Base-by-base conservation (phyloP, 1,284 basidiomycete genomes). In the Irpex lacteus region DNA sequence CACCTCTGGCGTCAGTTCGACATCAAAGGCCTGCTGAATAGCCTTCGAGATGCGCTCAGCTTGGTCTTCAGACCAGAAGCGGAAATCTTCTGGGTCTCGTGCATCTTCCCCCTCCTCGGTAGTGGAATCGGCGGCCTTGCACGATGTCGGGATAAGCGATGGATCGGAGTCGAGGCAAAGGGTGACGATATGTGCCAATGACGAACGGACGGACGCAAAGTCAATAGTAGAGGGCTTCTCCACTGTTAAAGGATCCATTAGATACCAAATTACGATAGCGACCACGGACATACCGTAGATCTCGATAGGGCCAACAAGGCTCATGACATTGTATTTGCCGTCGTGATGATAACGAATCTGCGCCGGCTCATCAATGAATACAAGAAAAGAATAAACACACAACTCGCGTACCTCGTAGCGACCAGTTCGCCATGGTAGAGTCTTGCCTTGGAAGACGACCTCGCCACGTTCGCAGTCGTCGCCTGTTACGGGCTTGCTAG, bases 261-360 rank as follows among this genome's bases (percentile, higher is more conserved):
- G 44, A 36, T 37, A 40, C 55, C 26, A 26, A 9, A 32, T 36
- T 13, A 26, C 19, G 26, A 15, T 8, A 57, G 1, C 40, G n/a
- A 37, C 34, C 19, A 44, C 9, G 40, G 18, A 77, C 90, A 67
- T 70, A 93, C 95, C 90, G 70, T 89, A 94, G 49, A 99, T 90
- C 74, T 98, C 95, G 65, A 98, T 79, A 1, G 94, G 94, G 1
- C 88, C 88, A 62, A 91, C 88, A 58, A 90, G 76, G 62, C 89
- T 87, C 84, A 99, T 92, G 63, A 99, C 97, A 74, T 96, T 98
- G 78, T 99, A 94, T 76, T 97, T 98, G 57, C 94, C 94, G 74
- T 95, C 92, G 70, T 96, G 95, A 74, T 97, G 95, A 72, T 94
- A 94, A 2, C 91, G 87, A 65, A 90, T 79, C 90, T 91, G 67